Evolutionary conservation across 805 yeast genomes (phyloP).

Genomic region (Kodamaea laetipori): DNA sequence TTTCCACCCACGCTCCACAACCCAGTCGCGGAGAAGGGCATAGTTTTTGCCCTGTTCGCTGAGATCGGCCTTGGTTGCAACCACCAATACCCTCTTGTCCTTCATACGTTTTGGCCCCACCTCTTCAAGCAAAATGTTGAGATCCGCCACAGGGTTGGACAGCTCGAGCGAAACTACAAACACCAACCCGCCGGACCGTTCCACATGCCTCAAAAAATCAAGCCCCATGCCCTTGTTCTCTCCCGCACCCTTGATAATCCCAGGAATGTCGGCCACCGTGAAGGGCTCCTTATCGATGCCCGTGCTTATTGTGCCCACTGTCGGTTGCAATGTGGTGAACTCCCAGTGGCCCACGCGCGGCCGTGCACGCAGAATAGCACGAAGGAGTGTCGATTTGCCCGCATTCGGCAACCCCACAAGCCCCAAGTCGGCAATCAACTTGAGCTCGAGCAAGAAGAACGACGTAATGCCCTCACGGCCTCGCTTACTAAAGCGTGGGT

Average conservation of each 20-base stretch:
- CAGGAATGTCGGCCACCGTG: constrained; percentile 97
- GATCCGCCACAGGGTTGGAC: constrained; percentile 64
- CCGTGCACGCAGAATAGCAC: constrained; percentile 85
- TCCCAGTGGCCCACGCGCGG: constrained; percentile 97
- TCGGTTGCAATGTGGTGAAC: constrained; percentile 90
- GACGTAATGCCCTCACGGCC: constrained; percentile 74
- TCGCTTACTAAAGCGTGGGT: constrained; percentile 82
- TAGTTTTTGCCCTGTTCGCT: constrained; percentile 55
- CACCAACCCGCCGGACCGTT: constrained; percentile 85
- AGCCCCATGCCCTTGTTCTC: constrained; percentile 89
- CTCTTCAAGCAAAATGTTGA: constrained; percentile 64
- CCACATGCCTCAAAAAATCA: constrained; percentile 89
- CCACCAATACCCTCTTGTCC: constrained; percentile 67
- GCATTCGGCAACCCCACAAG: constrained; percentile 96
- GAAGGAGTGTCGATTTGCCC: constrained; percentile 85
- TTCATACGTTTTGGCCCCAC: constrained; percentile 64
- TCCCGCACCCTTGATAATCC: constrained; percentile 86
- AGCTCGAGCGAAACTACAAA: constrained; percentile 81
- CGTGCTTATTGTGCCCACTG: constrained; percentile 80
- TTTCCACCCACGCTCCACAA: constrained; percentile 57
- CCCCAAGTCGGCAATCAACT: constrained; percentile 89
- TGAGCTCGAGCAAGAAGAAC: constrained; percentile 77
- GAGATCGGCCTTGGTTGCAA: constrained; percentile 94
- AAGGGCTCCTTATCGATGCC: constrained; percentile 68
- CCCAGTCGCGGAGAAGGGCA: constrained; percentile 44